Percentiles rank a stretch among this genome's conserved stretches.
Evolutionary conservation across 208 protist genomes (phyloP).

Genomic region (Trypanosoma grayi): DNA sequence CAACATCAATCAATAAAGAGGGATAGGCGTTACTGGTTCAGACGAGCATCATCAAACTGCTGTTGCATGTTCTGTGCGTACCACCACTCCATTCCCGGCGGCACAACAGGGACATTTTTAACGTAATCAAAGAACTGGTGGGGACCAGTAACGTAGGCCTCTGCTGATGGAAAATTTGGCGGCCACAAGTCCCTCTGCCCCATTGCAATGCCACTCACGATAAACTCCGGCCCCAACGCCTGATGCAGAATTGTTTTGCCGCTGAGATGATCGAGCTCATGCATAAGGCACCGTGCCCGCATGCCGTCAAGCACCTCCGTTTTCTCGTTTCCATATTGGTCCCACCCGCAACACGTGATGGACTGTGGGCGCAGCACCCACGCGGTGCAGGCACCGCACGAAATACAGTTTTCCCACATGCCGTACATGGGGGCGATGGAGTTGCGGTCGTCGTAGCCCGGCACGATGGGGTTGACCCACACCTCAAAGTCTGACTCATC

Average conservation of each 20-base stretch:
- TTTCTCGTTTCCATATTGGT: conserved; percentile 78
- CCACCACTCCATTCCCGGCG: conserved; percentile 82
- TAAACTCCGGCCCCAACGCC: conserved; percentile 75
- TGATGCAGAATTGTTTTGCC: conserved; percentile 85
- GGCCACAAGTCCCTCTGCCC: conserved; percentile 81
- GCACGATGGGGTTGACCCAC: conserved; percentile 83
- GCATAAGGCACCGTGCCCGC: conserved; percentile 84
- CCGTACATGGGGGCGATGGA: conserved; percentile 87
- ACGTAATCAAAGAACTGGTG: conserved; percentile 89
- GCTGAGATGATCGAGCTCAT: conserved; percentile 85
- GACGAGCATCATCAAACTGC: conserved; percentile 54
- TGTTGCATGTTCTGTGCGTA: conserved; percentile 48
- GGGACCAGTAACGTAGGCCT: conserved; percentile 71
- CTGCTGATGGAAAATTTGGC: conserved; percentile 81
- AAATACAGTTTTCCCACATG: conserved; percentile 93
- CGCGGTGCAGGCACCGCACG: conserved; percentile 58
- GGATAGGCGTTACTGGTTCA: conserved; percentile 15
- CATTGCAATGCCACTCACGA: conserved; percentile 72
- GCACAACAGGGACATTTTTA: conserved; percentile 65
- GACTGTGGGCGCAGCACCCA: conserved; percentile 85
- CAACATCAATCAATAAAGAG: conserved; percentile 7
- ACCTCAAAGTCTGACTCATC: conserved; percentile 77
- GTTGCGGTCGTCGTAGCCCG: conserved; percentile 67
- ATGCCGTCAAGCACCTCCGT: conserved; percentile 77
- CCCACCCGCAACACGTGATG: conserved; percentile 67